Evolutionary conservation across 208 protist species (phyloP).

Genomic region (Crithidia sp.): DNA sequence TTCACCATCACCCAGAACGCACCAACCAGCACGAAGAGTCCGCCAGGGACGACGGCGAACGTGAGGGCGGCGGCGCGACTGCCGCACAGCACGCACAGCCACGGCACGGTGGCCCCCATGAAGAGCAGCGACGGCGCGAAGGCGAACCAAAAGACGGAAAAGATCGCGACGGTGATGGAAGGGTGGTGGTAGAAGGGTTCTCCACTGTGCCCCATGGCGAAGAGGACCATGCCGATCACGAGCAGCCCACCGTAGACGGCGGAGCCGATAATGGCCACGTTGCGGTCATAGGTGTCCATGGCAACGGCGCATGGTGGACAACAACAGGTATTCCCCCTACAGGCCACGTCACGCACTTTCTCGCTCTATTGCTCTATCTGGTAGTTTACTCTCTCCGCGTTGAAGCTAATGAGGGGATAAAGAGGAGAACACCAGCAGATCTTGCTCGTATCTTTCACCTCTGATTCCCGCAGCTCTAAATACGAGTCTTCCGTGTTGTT

Average conservation of each 20-base stretch:
- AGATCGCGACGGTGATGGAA: slow-evolving; percentile 31
- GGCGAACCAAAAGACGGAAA: slow-evolving; percentile 51
- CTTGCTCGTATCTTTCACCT: too few species aligned
- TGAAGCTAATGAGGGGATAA: too few species aligned
- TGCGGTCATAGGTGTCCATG: slow-evolving; percentile 36
- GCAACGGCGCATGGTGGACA: background rate
- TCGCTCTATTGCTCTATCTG: too few species aligned
- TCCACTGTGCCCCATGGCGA: slow-evolving; percentile 19
- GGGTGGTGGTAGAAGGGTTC: slow-evolving; percentile 36
- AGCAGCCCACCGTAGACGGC: slow-evolving; percentile 53
- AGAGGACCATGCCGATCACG: slow-evolving; percentile 43
- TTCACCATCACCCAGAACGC: slow-evolving; percentile 36
- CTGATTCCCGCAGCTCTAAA: too few species aligned
- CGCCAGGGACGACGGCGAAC: slow-evolving; percentile 51
- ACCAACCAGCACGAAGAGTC: slow-evolving; percentile 42
- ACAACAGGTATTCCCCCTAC: too few species aligned
- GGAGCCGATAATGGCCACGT: slow-evolving; percentile 59
- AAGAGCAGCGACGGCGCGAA: slow-evolving; percentile 59
- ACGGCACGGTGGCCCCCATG: slow-evolving; percentile 48
- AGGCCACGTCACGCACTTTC: too few species aligned
- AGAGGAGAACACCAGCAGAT: too few species aligned
- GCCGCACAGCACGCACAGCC: slow-evolving; percentile 53
- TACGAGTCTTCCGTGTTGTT: too few species aligned
- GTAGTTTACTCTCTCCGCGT: too few species aligned
- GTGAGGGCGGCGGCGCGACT: slow-evolving; percentile 35